A percentile compares a stretch with the other conserved stretches of the same genome.
Evolutionary conservation across 371 early-diverging fungal species (phyloP).

Genomic region (Cladochytrium tenue): DNA sequence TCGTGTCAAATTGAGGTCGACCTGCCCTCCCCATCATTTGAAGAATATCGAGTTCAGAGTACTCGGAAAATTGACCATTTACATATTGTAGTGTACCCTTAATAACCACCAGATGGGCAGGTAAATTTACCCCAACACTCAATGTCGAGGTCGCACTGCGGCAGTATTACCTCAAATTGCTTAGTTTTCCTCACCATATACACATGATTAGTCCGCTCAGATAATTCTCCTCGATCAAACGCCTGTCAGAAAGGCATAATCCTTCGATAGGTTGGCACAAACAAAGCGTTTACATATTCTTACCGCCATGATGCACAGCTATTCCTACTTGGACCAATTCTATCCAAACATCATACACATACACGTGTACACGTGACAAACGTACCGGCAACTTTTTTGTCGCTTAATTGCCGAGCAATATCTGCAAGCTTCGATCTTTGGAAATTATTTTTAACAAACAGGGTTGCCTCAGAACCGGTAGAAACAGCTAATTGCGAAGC

Average conservation of each 20-base stretch:
- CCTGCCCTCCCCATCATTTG: slow-evolving; percentile 96
- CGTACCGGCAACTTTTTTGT: slow-evolving; percentile 42
- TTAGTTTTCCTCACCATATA: slow-evolving; percentile 56
- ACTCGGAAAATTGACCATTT: slow-evolving; percentile 59
- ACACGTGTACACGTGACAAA: slow-evolving; percentile 2
- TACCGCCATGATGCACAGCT: slow-evolving; percentile 74
- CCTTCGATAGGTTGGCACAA: slow-evolving; percentile 47
- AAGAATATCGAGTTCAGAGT: slow-evolving; percentile 70
- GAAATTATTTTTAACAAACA: slow-evolving; percentile 29
- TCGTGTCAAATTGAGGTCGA: slow-evolving; percentile 79
- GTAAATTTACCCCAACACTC: slow-evolving; percentile 93
- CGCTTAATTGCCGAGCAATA: slow-evolving; percentile 21
- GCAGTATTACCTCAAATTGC: neutral
- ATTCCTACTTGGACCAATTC: slow-evolving; percentile 59
- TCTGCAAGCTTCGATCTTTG: slow-evolving; percentile 19
- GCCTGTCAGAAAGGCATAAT: slow-evolving; percentile 62
- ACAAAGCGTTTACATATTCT: slow-evolving; percentile 4
- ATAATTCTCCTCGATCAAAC: slow-evolving; percentile 68
- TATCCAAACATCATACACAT: slow-evolving; percentile 4
- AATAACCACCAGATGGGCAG: slow-evolving; percentile 86
- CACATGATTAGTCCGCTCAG: slow-evolving; percentile 57
- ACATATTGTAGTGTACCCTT: slow-evolving; percentile 72
- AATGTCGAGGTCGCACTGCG: slow-evolving; percentile 83
- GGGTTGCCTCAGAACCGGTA: slow-evolving; percentile 34
- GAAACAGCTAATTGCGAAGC: slow-evolving; percentile 56